Conservation (phyloP, 176 grass and related monocot species). For the Musa schizocarpa region DNA sequence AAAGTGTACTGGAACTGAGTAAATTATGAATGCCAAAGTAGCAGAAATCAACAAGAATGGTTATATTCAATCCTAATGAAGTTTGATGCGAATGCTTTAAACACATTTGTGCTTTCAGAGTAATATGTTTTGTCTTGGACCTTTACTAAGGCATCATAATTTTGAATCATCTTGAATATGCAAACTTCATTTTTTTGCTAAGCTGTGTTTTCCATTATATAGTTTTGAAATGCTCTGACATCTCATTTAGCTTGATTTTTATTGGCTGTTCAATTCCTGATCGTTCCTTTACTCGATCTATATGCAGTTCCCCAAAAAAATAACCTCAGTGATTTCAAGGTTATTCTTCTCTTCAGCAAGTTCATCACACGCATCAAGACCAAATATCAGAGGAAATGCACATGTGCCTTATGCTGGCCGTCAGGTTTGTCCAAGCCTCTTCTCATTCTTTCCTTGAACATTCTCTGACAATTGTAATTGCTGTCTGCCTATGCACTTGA, state of each 20-base stretch:
- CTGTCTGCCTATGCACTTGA: not conserved
- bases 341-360: constrained; percentile 26
- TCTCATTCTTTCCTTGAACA: not conserved
- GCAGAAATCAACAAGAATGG: too few species aligned
- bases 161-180: too few species aligned
- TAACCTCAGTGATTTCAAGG: constrained; percentile 54
- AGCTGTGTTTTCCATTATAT: not conserved
- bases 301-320: constrained; percentile 41
- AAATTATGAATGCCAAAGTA: too few species aligned
- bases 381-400: constrained; percentile 38
- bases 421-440: constrained; percentile 38
- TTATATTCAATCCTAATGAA: too few species aligned
- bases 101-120: too few species aligned
- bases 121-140: too few species aligned
- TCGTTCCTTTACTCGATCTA: not conserved
- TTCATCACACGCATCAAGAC: constrained; percentile 31
- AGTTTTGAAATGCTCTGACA: not conserved
- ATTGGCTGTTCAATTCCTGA: constrained; percentile 8
- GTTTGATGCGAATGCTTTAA: too few species aligned
- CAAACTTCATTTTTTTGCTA: not conserved
- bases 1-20: too few species aligned
- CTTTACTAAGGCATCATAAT: too few species aligned
- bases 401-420: constrained; percentile 18
- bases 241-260: constrained; percentile 2
- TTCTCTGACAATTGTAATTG: not conserved